Base-by-base conservation (phyloP, 129 eudicot species). In the Glebionis coronaria region DNA sequence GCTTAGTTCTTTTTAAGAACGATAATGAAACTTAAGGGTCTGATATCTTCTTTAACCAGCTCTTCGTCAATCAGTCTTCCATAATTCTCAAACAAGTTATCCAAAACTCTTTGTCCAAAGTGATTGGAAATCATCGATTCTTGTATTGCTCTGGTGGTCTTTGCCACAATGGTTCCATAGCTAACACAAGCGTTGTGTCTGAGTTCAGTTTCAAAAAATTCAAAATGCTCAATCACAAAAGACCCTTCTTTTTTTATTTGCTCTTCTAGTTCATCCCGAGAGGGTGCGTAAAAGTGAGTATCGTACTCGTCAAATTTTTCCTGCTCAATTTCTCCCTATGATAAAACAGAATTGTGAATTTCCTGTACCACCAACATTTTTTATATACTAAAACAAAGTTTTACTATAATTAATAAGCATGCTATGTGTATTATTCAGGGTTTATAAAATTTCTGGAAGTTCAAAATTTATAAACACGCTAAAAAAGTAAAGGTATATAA, bases 221-320 rank as follows among this genome's bases (percentile, higher is more conserved):
- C 91, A 14, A 80, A 61, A 16, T 40, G 54, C 2, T 83, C 95
- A 49, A 85, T 46, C 66, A 67, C 55, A 47, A 92, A 86, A 2
- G 89, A 88, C 13, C 91, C 89, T 50, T 92, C 95, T 76, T 56
- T 79, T 42, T 74, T 69, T 38, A 84, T 80, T 66, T 73, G 83
- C 20, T 82, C 82, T 77, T 79, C 83, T 53, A 92, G 1, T 75
- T 92, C 98, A 29, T 86, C 80, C 49, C 59, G 72, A 2, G 87
- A 85, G 6, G 98, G 91, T 63, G 96, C 89, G 68, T 92, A 92
- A 61, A 88, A 92, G 52, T 88, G 96, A 5, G 85, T 84, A 67
- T 92, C 87, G 9, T 88, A 92, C n/a, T 77, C 76, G 49, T 92
- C 88, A 3, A 92, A 42, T 59, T 73, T 85, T 38, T 85, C 94